These are phyloP conservation scores for Papiliotrema laurentii DNA, from an alignment of 1,284 basidiomycete genomes.

Conservation along the genomic window DNA sequence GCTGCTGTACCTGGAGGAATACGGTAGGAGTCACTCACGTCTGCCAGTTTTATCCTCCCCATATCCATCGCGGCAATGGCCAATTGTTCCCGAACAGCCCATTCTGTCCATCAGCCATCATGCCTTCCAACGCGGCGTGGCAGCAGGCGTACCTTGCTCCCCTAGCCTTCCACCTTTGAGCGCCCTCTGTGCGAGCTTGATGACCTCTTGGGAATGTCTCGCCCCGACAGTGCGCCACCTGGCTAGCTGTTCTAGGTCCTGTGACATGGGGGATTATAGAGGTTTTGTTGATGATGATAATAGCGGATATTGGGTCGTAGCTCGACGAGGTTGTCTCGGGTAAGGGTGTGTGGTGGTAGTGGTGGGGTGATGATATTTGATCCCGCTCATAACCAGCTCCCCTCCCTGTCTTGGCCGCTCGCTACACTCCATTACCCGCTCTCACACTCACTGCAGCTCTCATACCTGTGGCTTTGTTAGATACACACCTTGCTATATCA, in stretches of 20 bases:
- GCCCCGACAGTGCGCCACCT: slow-evolving; percentile 63
- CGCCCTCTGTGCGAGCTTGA: slow-evolving; percentile 60
- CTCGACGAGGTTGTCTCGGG: too few species aligned
- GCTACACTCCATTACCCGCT: too few species aligned
- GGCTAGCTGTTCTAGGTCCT: slow-evolving; percentile 62
- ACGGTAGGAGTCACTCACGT: slow-evolving; percentile 56
- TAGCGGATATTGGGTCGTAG: neutral
- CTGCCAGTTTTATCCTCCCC: slow-evolving; percentile 71
- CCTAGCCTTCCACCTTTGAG: slow-evolving; percentile 48
- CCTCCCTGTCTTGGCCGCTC: neutral
- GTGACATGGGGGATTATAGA: neutral
- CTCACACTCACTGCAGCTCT: too few species aligned
- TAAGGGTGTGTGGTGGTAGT: neutral
- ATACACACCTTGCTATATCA: too few species aligned
- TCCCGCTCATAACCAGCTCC: neutral
- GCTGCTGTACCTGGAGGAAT: neutral
- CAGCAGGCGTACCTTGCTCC: slow-evolving; percentile 29
- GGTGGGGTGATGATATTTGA: neutral
- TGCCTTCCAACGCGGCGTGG: too few species aligned
- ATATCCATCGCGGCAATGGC: slow-evolving; percentile 80
- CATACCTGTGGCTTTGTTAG: too few species aligned
- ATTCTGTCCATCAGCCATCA: slow-evolving; percentile 53
- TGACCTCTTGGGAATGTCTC: slow-evolving; percentile 65
- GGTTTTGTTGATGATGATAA: neutral
- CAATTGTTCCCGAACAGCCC: slow-evolving; percentile 84